These are phyloP conservation scores for Phytophthora macrochlamydospora DNA, from an alignment of 352 stramenopile genomes.

Conservation along the genomic window DNA sequence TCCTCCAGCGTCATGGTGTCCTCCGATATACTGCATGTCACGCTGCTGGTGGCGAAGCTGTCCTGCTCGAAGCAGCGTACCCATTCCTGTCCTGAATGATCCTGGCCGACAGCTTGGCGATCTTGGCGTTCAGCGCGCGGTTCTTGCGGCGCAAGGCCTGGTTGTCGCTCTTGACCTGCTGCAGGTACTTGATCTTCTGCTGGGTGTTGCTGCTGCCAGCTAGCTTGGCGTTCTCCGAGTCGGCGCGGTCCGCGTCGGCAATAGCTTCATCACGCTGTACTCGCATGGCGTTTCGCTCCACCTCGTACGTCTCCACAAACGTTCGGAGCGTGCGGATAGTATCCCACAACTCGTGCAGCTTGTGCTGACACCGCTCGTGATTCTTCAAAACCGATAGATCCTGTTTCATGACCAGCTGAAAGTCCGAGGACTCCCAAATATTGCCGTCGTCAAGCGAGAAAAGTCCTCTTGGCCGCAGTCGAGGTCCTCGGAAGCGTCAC, in stretches of 20 bases:
- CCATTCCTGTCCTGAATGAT: constrained; percentile 27
- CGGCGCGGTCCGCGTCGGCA: constrained; percentile 54
- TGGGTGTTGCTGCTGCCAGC: constrained; percentile 68
- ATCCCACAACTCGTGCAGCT: constrained; percentile 75
- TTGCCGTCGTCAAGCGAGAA: constrained; percentile 16
- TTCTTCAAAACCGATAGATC: constrained; percentile 29
- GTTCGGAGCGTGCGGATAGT: constrained; percentile 63
- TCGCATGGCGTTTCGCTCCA: constrained; percentile 53
- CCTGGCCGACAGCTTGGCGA: constrained; percentile 29
- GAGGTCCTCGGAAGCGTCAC: constrained; percentile 4
- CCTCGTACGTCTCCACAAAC: constrained; percentile 64
- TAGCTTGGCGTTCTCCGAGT: constrained; percentile 60
- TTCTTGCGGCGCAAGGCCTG: constrained; percentile 50
- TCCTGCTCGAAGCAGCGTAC: constrained; percentile 9
- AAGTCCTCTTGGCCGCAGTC: constrained; percentile 4
- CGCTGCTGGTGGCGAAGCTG: constrained; percentile 4
- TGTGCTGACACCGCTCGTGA: constrained; percentile 64
- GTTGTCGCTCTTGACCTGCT: constrained; percentile 78
- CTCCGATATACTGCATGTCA: background rate
- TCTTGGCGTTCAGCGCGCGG: constrained; percentile 55
- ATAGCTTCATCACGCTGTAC: constrained; percentile 67
- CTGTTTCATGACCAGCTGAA: constrained; percentile 35
- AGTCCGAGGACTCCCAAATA: constrained; percentile 28
- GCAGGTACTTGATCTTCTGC: constrained; percentile 77
- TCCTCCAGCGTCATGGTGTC: constrained; percentile 24